Evolutionary conservation across 129 eudicot species (phyloP).

Genomic region (Deinandra increscens): DNA sequence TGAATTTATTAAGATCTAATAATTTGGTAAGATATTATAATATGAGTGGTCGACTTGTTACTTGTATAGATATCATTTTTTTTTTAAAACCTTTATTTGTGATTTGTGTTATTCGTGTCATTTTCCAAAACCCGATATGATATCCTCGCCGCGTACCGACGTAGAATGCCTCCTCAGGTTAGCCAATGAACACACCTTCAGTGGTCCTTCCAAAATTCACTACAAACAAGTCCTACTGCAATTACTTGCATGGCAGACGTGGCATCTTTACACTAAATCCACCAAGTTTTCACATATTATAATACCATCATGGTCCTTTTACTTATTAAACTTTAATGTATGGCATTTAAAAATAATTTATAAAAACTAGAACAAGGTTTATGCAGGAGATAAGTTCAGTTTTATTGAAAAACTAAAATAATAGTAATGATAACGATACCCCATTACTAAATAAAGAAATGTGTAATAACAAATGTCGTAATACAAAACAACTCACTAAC

Average conservation of each 20-base stretch:
- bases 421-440: too few species aligned
- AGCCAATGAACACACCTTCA: conserved; percentile 20
- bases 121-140: neutral
- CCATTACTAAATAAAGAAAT: too few species aligned
- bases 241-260: conserved; percentile 6
- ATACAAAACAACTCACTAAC: too few species aligned
- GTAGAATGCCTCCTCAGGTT: conserved; percentile 18
- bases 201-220: neutral
- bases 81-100: neutral
- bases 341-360: too few species aligned
- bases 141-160: conserved; percentile 21
- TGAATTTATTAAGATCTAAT: neutral
- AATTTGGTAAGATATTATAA: neutral
- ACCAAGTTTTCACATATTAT: neutral
- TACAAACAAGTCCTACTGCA: neutral
- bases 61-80: too few species aligned
- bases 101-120: neutral
- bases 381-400: too few species aligned
- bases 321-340: too few species aligned
- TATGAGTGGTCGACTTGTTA: neutral
- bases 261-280: neutral
- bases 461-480: too few species aligned
- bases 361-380: too few species aligned
- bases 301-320: too few species aligned
- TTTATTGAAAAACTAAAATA: too few species aligned